phyloP scores from a whole-genome alignment of 2,329 filamentous ascomycete species.

The Trichoderma guizhouense region DNA sequence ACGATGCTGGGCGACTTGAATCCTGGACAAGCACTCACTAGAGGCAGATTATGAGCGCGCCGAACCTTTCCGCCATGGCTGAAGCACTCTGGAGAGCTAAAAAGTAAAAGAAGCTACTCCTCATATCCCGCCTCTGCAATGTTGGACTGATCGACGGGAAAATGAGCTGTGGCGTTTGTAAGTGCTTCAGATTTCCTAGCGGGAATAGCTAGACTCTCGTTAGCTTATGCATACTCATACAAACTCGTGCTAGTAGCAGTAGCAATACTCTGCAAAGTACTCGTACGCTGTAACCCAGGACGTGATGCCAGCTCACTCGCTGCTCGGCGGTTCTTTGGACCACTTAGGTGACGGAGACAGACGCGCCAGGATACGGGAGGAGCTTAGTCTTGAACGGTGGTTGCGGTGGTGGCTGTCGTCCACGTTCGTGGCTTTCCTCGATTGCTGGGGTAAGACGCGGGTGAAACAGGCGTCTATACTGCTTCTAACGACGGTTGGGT shows the following conservation, averaged over 20 bases:
- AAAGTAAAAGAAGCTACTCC: background rate
- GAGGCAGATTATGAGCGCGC: background rate
- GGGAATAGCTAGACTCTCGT: background rate
- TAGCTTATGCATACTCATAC: background rate
- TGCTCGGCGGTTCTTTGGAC: background rate
- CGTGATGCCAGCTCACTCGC: background rate
- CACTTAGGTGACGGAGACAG: background rate
- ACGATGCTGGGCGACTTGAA: background rate
- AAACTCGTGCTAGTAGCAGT: background rate
- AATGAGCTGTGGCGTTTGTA: background rate
- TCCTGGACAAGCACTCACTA: conserved; percentile 7
- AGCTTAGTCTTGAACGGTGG: conserved; percentile 10
- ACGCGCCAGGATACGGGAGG: background rate
- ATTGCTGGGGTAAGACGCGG: conserved; percentile 1
- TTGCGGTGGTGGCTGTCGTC: background rate
- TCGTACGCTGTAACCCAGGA: background rate
- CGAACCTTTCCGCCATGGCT: background rate
- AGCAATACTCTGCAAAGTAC: background rate
- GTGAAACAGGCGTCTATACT: background rate
- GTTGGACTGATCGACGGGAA: conserved; percentile 1
- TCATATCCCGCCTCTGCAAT: background rate
- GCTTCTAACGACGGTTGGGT: background rate
- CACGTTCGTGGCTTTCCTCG: background rate
- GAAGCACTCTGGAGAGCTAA: background rate
- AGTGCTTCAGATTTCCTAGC: background rate